Evolutionary conservation across 768 basidiomycete species (phyloP).

Genomic region (Russula abietina): DNA sequence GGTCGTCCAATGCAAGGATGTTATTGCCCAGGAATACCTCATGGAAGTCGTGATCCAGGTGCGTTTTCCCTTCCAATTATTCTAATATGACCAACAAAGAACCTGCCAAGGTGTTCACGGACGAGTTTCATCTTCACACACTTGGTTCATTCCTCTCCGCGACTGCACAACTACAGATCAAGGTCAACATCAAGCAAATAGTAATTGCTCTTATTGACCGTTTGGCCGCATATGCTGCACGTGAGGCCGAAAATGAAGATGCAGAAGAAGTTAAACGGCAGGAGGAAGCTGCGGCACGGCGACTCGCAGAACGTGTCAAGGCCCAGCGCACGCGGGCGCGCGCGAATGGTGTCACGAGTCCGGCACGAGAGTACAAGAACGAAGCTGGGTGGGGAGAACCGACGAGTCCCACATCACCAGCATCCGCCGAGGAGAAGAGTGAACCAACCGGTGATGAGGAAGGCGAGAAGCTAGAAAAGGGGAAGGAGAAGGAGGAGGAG

Average conservation of each 20-base stretch:
- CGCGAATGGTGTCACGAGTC: slow-evolving; percentile 35
- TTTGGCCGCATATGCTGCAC: slow-evolving; percentile 90
- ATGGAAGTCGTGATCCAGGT: slow-evolving; percentile 99
- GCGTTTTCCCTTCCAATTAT: slow-evolving; percentile 23
- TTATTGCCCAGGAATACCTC: slow-evolving; percentile 96
- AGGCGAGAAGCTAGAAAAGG: slow-evolving; percentile 39
- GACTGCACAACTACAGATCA: slow-evolving; percentile 92
- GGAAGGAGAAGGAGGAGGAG: slow-evolving; percentile 63
- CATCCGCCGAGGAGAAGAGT: slow-evolving; percentile 5
- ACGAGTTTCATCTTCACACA: slow-evolving; percentile 95
- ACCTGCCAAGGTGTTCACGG: slow-evolving; percentile 80
- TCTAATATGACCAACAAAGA: not conserved
- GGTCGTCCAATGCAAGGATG: slow-evolving; percentile 96
- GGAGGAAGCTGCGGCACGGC: slow-evolving; percentile 86
- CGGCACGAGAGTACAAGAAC: slow-evolving; percentile 23
- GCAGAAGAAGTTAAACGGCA: slow-evolving; percentile 90
- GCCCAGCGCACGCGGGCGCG: slow-evolving; percentile 59
- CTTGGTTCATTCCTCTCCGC: slow-evolving; percentile 96
- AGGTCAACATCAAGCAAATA: slow-evolving; percentile 98
- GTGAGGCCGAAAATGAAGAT: slow-evolving; percentile 94
- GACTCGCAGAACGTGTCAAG: slow-evolving; percentile 83
- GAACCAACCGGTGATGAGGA: slow-evolving; percentile 25
- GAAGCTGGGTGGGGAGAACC: slow-evolving; percentile 27
- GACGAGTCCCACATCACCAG: slow-evolving; percentile 27
- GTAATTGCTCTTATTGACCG: slow-evolving; percentile 97